Percentiles rank a stretch among this genome's conserved stretches.
Evolutionary conservation across 2,329 filamentous ascomycete species (phyloP).

Genomic region (Nothomitra cinnamomea): DNA sequence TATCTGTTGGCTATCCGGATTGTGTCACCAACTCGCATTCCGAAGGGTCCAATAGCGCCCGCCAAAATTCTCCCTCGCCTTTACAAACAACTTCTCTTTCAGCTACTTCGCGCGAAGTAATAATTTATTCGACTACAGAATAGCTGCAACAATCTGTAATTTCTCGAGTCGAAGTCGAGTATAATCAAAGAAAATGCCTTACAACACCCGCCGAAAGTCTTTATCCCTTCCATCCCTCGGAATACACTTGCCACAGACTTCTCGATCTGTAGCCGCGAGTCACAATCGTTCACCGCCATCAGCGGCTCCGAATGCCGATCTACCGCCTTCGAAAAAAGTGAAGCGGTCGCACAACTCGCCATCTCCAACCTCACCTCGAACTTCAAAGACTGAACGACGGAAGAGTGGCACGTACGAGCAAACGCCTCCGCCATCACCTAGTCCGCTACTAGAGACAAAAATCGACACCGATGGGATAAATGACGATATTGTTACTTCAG

Average conservation of each 20-base stretch:
- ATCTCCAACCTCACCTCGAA: constrained; percentile 21
- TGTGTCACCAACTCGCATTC: neutral
- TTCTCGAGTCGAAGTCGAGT: constrained; percentile 7
- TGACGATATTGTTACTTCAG: constrained; percentile 86
- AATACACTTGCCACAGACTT: constrained; percentile 57
- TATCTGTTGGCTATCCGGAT: neutral
- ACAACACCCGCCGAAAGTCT: constrained; percentile 94
- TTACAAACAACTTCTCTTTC: constrained; percentile 4
- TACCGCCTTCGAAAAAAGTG: constrained; percentile 44
- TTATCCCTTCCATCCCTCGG: constrained; percentile 83
- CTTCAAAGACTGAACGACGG: constrained; percentile 28
- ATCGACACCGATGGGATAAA: constrained; percentile 73
- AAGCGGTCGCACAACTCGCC: constrained; percentile 55
- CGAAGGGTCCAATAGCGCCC: neutral
- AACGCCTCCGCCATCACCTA: constrained; percentile 67
- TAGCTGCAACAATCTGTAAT: neutral
- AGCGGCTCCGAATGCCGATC: constrained; percentile 14
- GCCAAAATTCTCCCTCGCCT: neutral
- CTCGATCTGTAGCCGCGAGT: constrained; percentile 26
- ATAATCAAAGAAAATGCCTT: constrained; percentile 63
- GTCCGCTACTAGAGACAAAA: constrained; percentile 32
- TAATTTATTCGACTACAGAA: neutral
- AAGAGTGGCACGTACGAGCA: constrained; percentile 40
- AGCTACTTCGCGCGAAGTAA: constrained; percentile 6
- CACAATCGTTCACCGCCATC: constrained; percentile 20